phyloP scores from a whole-genome alignment of 129 eudicot species.

The Erigeron canadensis region DNA sequence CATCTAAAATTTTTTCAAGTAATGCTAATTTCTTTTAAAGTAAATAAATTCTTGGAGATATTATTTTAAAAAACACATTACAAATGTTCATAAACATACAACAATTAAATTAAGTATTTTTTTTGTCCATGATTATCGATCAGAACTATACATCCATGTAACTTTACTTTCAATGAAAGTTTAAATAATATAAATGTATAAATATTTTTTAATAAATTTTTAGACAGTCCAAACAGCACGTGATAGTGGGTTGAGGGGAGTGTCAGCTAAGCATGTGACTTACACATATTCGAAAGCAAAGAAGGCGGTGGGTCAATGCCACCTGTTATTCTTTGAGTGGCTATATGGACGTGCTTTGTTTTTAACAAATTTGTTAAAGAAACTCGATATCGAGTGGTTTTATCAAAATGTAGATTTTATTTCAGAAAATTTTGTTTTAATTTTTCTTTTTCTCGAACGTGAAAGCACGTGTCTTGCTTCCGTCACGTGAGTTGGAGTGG shows the following conservation, averaged over 20 bases:
- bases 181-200: not conserved
- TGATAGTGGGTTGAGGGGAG: constrained; percentile 43
- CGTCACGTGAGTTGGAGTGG: constrained; percentile 36
- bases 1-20: no score
- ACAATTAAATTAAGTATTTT: no score
- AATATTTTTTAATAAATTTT: constrained; percentile 16
- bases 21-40: no score
- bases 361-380: not conserved
- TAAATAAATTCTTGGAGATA: no score
- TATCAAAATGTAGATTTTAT: constrained; percentile 6
- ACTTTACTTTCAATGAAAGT: not conserved
- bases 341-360: constrained; percentile 10
- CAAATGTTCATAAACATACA: no score
- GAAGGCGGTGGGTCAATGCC: constrained; percentile 43
- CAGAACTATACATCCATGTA: no score
- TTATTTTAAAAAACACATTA: no score
- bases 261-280: constrained; percentile 42
- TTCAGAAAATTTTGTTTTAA: not conserved
- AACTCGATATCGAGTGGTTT: constrained; percentile 9
- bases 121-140: no score
- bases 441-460: constrained; percentile 34
- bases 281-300: constrained; percentile 34
- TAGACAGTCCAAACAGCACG: constrained; percentile 35
- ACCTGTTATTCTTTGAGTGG: constrained; percentile 21
- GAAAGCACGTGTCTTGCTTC: constrained; percentile 38